These are phyloP conservation scores for Arabidopsis suecica DNA, from an alignment of 345 rosid genomes.

Conservation along the genomic window DNA sequence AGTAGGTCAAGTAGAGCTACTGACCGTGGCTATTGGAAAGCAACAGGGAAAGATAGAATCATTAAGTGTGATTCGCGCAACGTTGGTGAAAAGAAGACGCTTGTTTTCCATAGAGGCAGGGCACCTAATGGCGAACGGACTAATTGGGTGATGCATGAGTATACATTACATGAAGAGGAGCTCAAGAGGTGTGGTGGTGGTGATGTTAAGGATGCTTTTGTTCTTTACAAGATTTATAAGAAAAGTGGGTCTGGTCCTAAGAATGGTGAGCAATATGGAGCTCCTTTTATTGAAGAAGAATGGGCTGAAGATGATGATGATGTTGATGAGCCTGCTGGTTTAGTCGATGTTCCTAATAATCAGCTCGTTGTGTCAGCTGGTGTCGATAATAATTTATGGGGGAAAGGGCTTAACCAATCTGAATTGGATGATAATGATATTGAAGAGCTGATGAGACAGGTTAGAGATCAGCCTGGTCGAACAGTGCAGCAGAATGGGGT, in stretches of 20 bases:
- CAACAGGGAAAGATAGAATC: slow-evolving; percentile 81
- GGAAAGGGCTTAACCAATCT: slow-evolving; percentile 36
- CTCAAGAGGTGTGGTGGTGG: slow-evolving; percentile 68
- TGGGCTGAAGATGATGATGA: slow-evolving; percentile 69
- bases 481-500: slow-evolving; percentile 43
- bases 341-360: slow-evolving; percentile 38
- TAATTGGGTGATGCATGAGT: slow-evolving; percentile 98
- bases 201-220: slow-evolving; percentile 70
- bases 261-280: slow-evolving; percentile 96
- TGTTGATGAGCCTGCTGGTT: slow-evolving; percentile 26
- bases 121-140: slow-evolving; percentile 86
- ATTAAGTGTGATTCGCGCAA: slow-evolving; percentile 56
- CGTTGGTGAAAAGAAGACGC: slow-evolving; percentile 87
- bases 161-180: slow-evolving; percentile 78
- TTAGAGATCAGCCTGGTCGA: slow-evolving; percentile 48
- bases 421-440: slow-evolving; percentile 45
- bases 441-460: slow-evolving; percentile 55
- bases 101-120: slow-evolving; percentile 81
- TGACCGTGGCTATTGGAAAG: slow-evolving; percentile 81
- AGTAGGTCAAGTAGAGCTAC: slow-evolving; percentile 90
- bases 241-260: slow-evolving; percentile 98
- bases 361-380: slow-evolving; percentile 37
- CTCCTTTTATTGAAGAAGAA: slow-evolving; percentile 87
- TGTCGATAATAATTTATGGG: slow-evolving; percentile 28
- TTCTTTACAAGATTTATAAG: slow-evolving; percentile 80